Percentiles rank a stretch among this genome's conserved stretches.
Conservation (phyloP, 352 stramenopile species). For the Pythium grandisporangium region DNA sequence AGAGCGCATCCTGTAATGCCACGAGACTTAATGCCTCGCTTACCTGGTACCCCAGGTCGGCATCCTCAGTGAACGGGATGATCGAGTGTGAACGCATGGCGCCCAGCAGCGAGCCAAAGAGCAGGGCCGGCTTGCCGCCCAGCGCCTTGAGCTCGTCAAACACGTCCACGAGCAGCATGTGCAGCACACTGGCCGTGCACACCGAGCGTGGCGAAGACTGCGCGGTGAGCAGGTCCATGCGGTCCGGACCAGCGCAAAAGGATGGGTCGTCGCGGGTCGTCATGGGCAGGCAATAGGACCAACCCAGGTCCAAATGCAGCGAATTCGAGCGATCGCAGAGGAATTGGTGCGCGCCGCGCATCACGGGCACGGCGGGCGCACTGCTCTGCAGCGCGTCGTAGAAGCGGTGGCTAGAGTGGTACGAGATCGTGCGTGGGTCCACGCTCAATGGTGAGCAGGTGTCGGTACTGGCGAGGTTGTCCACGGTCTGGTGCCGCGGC, state of each 20-base stretch:
- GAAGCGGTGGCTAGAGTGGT: constrained; percentile 6
- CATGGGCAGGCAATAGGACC: constrained; percentile 42
- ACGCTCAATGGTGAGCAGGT: constrained; percentile 2
- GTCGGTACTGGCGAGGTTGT: too few relatives aligned
- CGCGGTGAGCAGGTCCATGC: constrained; percentile 28
- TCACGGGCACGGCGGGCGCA: constrained; percentile 7
- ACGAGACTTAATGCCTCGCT: constrained; percentile 4
- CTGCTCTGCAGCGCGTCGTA: constrained; percentile 5
- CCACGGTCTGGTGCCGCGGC: too few relatives aligned
- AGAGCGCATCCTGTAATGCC: constrained; percentile 10
- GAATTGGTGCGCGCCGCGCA: constrained; percentile 11
- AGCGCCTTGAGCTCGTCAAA: constrained; percentile 25
- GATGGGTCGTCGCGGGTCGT: constrained; percentile 26
- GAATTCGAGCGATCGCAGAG: constrained; percentile 4
- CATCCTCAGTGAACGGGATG: constrained; percentile 48
- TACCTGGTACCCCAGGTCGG: constrained; percentile 26
- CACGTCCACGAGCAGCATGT: constrained; percentile 45
- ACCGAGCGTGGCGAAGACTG: constrained; percentile 16
- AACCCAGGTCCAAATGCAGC: constrained; percentile 7
- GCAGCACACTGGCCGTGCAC: constrained; percentile 39
- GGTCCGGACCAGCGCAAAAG: constrained; percentile 29
- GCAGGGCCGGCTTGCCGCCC: constrained; percentile 18
- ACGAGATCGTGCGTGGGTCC: constrained; percentile 2
- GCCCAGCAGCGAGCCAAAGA: constrained; percentile 40
- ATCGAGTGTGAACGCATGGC: constrained; percentile 32